Conservation (phyloP, 1,139 yeast species). For the Taiozyma onychis region DNA sequence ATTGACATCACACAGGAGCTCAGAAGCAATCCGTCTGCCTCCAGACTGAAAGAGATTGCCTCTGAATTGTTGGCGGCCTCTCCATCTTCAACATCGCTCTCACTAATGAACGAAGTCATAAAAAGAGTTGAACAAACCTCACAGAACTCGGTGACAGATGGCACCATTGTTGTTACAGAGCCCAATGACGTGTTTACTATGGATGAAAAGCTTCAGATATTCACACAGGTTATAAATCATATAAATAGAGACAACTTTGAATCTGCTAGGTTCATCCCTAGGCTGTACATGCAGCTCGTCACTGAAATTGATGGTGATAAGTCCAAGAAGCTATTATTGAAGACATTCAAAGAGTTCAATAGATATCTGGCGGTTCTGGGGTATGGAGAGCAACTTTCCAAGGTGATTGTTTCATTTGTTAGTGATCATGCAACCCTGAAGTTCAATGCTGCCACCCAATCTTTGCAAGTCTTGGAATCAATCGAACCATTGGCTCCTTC, state of each 20-base stretch:
- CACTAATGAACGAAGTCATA: slow-evolving; percentile 16
- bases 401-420: slow-evolving; percentile 5
- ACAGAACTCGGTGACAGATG: not conserved
- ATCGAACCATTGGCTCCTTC: slow-evolving; percentile 7
- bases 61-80: slow-evolving; percentile 1
- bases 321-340: slow-evolving; percentile 3
- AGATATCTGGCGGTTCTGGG: slow-evolving; percentile 13
- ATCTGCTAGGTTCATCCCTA: slow-evolving; percentile 19
- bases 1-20: slow-evolving; percentile 9
- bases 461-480: not conserved
- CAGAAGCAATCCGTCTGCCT: slow-evolving; percentile 1
- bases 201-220: slow-evolving; percentile 9
- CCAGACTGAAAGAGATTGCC: slow-evolving; percentile 3
- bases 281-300: slow-evolving; percentile 16
- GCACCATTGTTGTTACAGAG: not conserved
- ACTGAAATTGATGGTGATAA: not conserved
- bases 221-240: slow-evolving; percentile 5
- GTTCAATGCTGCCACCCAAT: not conserved
- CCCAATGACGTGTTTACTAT: slow-evolving; percentile 3
- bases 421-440: slow-evolving; percentile 1
- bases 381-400: slow-evolving; percentile 14
- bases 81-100: slow-evolving; percentile 8
- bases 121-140: slow-evolving; percentile 10
- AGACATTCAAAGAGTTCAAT: slow-evolving; percentile 10
- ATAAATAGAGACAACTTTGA: slow-evolving; percentile 13